Percentiles rank a stretch among this genome's conserved stretches.
Conservation (phyloP, 352 stramenopile genomes). For the Phytophthora litchii region DNA sequence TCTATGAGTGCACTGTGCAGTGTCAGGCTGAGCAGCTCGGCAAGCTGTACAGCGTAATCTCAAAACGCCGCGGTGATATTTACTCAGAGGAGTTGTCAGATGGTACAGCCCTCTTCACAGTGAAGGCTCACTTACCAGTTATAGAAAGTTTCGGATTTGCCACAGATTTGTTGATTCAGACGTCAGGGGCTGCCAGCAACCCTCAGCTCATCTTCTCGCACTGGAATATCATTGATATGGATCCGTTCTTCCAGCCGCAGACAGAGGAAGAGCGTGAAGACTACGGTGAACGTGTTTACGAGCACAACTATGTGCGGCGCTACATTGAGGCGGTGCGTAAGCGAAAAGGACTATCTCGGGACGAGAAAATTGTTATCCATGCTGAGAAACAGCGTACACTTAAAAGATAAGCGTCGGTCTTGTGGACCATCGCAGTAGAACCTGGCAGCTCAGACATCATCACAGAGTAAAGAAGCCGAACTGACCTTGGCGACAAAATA, state of each 20-base stretch:
- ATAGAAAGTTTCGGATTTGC: constrained; percentile 95
- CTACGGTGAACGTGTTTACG: constrained; percentile 91
- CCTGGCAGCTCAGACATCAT: too few relatives aligned
- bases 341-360: constrained; percentile 93
- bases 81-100: constrained; percentile 90
- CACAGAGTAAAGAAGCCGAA: not conserved
- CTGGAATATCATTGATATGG: constrained; percentile 93
- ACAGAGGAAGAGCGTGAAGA: constrained; percentile 96
- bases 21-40: constrained; percentile 91
- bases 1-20: constrained; percentile 91
- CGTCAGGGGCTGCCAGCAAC: constrained; percentile 94
- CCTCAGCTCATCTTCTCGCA: constrained; percentile 96
- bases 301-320: constrained; percentile 94
- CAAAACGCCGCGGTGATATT: constrained; percentile 92
- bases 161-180: constrained; percentile 93
- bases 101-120: constrained; percentile 93
- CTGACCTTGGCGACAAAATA: not conserved
- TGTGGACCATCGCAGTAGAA: too few relatives aligned
- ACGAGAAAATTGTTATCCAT: constrained; percentile 96
- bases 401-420: constrained; percentile 69
- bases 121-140: constrained; percentile 94
- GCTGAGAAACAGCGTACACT: constrained; percentile 97
- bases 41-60: constrained; percentile 94
- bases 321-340: constrained; percentile 95
- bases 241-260: constrained; percentile 97